Evolutionary conservation across 2,329 filamentous ascomycete species (phyloP), one percentile per base, ranked within the genome.

Genomic region (Pseudogymnoascus pannorum): DNA sequence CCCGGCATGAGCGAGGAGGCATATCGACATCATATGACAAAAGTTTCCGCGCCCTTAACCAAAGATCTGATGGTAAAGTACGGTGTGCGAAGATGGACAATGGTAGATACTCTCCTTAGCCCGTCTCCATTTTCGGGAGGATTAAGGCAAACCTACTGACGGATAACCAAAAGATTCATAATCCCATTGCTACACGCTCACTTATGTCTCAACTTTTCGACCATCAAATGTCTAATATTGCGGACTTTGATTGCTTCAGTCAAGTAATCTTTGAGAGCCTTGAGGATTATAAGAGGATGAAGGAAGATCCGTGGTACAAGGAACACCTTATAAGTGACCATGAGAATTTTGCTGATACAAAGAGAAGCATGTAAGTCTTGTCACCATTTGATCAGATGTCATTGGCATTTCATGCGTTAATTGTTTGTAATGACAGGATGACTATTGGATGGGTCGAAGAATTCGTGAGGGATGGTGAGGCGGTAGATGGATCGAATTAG

Each of bases 61-160:
- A 75, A 77, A 59, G 75, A 72, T 12, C 70, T 81, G 1, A 79
- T 81, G 77, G 76, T 74, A 1, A 78, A 80, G 62, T 79, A 81
- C 61, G 78, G 78, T 0, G 68, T 81, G 8, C 74, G 73, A 62
- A 64, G 77, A 59, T 81, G 77, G 77, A 80, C 77, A 0, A 66
- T 72, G 70, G 76, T 78, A 59, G 66, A 66, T 60, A 33, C 31
- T 33, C 35, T 36, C 35, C n/a, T 22, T 33, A 12, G 31, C 31
- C 11, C 29, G 4, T 8, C 31, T 14, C 31, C 31, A 4, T 14
- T 33, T 31, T 33, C 5, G 11, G 11, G 31, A 33, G 11, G 31
- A 33, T 33, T 33, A 33, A 33, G 11, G 5, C 5, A 31, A 9
- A 31, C 29, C 29, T 14, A 33, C 31, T 33, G 3, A 33, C 31